These are phyloP conservation scores for Ilex paraguariensis DNA, from an alignment of 305 asterid species.

Conservation along the genomic window DNA sequence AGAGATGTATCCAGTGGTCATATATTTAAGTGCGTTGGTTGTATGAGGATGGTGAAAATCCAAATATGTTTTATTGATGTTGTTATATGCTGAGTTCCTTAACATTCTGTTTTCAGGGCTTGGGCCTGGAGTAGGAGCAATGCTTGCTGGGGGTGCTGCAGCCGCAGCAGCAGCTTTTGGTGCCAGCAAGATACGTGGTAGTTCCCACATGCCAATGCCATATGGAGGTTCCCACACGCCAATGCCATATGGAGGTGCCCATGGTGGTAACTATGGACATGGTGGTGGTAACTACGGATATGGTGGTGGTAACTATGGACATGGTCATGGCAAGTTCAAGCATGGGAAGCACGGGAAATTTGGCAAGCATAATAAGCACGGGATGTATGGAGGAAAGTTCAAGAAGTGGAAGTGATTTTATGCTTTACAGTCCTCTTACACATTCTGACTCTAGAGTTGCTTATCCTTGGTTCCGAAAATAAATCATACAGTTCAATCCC, in stretches of 20 bases:
- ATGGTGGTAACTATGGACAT: slow-evolving; percentile 11
- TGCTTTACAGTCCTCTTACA: background rate
- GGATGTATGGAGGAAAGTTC: slow-evolving; percentile 51
- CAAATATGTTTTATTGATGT: no score
- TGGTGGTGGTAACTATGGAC: slow-evolving; percentile 16
- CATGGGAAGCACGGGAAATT: slow-evolving; percentile 45
- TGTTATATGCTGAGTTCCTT: background rate
- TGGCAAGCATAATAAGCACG: slow-evolving; percentile 35
- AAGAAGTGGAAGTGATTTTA: slow-evolving; percentile 71
- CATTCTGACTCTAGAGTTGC: background rate
- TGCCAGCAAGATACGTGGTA: no score
- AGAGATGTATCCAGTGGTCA: no score
- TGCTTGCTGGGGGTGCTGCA: slow-evolving; percentile 74
- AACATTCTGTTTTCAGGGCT: slow-evolving; percentile 36
- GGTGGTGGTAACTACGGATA: slow-evolving; percentile 30
- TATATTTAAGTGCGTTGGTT: no score
- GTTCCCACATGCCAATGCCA: no score
- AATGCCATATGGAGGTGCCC: no score
- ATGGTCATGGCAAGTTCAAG: slow-evolving; percentile 27
- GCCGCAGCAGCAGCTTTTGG: slow-evolving; percentile 60
- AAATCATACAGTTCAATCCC: background rate
- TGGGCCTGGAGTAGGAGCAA: slow-evolving; percentile 38
- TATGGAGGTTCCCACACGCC: no score
- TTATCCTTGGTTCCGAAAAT: slow-evolving; percentile 10
- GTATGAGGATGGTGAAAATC: no score